Evolutionary conservation across 139 green algal genomes (phyloP).

Genomic region (Auxenochlorella pyrenoidosa): DNA sequence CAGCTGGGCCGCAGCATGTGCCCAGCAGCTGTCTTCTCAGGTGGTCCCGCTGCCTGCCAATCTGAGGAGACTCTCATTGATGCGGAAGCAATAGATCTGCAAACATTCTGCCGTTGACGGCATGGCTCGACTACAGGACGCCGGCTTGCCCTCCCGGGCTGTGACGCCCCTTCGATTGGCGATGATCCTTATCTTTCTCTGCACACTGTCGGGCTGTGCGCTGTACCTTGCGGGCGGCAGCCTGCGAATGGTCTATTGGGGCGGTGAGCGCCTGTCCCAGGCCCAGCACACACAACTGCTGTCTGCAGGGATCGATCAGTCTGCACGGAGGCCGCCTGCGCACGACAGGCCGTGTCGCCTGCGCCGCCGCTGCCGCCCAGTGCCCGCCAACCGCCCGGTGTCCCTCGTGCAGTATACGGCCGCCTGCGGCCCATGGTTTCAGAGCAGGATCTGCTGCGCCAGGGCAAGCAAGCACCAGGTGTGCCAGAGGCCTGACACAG

Average conservation of each 20-base stretch:
- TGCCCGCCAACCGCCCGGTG: not conserved
- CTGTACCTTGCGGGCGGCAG: slow-evolving; percentile 23
- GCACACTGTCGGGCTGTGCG: not conserved
- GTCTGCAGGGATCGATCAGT: no score
- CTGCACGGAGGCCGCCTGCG: not conserved
- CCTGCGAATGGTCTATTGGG: slow-evolving; percentile 46
- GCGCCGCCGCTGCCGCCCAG: not conserved
- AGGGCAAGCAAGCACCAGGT: slow-evolving; percentile 9
- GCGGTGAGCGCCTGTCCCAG: not conserved
- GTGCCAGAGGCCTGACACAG: not conserved
- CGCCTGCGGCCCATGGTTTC: slow-evolving; percentile 29
- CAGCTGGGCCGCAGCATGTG: no score
- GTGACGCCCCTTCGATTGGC: not conserved
- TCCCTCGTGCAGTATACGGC: not conserved
- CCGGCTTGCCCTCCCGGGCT: not conserved
- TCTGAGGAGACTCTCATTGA: no score
- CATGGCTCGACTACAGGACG: not conserved
- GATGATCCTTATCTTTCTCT: not conserved
- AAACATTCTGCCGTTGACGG: not conserved
- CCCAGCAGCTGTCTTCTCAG: no score
- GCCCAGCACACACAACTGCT: no score
- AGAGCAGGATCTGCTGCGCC: slow-evolving; percentile 22
- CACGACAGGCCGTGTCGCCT: not conserved
- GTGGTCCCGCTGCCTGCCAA: no score
- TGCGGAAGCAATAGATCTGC: no score